Conservation (phyloP, 2,329 filamentous ascomycete genomes). For the Penicillium palitans region DNA sequence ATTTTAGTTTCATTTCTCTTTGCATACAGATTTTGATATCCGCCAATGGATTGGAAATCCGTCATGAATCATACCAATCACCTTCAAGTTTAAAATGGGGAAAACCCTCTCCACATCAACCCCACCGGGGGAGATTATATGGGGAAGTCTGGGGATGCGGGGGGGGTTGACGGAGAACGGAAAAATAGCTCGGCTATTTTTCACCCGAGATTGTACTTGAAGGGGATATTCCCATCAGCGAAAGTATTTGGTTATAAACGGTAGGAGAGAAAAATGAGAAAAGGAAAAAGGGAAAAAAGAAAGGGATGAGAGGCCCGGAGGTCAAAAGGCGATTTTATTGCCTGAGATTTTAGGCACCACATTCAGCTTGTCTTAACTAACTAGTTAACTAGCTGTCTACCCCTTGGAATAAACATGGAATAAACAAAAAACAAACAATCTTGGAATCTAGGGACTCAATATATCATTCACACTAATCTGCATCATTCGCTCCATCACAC, state of each 20-base stretch:
- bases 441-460: not conserved
- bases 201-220: slow-evolving; percentile 14
- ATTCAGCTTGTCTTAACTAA: not conserved
- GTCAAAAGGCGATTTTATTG: not conserved
- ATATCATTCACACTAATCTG: not conserved
- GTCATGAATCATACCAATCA: not conserved
- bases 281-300: not conserved
- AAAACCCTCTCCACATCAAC: not conserved
- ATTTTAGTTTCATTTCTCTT: not conserved
- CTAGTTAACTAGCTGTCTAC: too few species aligned
- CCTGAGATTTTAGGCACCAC: not conserved
- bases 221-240: too few species aligned
- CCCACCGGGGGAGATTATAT: slow-evolving; percentile 5
- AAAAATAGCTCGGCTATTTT: slow-evolving; percentile 21
- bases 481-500: too few species aligned
- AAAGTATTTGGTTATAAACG: not conserved
- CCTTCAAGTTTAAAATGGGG: not conserved
- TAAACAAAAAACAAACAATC: not conserved
- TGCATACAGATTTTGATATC: not conserved
- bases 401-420: not conserved
- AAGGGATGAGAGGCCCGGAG: not conserved
- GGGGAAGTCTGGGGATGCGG: slow-evolving; percentile 1
- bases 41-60: not conserved
- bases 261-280: not conserved
- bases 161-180: slow-evolving; percentile 14